phyloP scores from a whole-genome alignment of 495 filamentous ascomycete species.

The Sphaerosporella brunnea region DNA sequence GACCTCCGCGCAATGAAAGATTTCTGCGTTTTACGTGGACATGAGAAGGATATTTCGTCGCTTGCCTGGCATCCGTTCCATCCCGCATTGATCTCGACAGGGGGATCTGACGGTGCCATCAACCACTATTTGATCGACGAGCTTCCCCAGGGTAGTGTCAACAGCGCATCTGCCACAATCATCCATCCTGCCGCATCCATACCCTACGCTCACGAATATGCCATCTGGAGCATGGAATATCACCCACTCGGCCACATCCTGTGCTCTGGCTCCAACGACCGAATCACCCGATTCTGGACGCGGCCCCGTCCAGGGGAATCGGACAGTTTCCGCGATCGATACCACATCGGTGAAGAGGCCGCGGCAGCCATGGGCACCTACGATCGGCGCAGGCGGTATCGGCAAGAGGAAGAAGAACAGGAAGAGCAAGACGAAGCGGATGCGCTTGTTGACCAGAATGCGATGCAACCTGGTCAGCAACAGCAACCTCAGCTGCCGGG shows the following conservation, averaged over 20 bases:
- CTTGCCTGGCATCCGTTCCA: constrained; percentile 90
- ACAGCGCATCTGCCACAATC: constrained; percentile 59
- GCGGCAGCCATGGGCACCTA: constrained; percentile 87
- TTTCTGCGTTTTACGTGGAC: constrained; percentile 72
- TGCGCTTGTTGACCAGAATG: constrained; percentile 84
- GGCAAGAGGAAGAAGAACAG: constrained; percentile 77
- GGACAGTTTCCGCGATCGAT: constrained; percentile 67
- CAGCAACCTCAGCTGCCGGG: constrained; percentile 26
- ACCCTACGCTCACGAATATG: constrained; percentile 73
- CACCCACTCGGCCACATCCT: constrained; percentile 91
- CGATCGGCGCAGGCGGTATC: constrained; percentile 60
- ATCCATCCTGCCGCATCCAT: constrained; percentile 76
- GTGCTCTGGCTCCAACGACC: constrained; percentile 96
- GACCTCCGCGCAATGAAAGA: constrained; percentile 98
- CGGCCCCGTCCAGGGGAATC: constrained; percentile 71
- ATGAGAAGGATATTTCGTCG: constrained; percentile 89
- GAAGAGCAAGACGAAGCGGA: constrained; percentile 86
- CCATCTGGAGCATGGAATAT: constrained; percentile 95
- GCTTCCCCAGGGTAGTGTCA: constrained; percentile 44
- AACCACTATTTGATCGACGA: constrained; percentile 89
- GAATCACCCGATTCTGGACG: constrained; percentile 91
- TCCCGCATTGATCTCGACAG: constrained; percentile 70
- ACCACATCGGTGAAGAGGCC: constrained; percentile 84
- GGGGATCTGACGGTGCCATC: constrained; percentile 71
- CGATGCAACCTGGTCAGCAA: too few species aligned